phyloP scores from a whole-genome alignment of 2,329 filamentous ascomycete species.

The Fusarium sp. region DNA sequence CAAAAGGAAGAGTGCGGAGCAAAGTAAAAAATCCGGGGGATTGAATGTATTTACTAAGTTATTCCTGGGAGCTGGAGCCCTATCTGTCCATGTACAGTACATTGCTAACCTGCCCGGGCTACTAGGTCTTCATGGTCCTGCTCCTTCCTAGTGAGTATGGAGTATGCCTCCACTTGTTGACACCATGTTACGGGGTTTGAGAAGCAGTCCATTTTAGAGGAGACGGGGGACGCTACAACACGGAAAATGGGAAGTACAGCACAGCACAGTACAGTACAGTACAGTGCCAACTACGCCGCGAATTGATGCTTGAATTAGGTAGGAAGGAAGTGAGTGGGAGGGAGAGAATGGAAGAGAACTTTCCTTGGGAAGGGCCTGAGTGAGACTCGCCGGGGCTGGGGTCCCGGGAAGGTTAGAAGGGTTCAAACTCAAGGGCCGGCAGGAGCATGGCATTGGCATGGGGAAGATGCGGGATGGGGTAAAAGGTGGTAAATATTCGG shows the following conservation, averaged over 20 bases:
- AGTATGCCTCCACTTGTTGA: conserved; percentile 38
- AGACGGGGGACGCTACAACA: background rate
- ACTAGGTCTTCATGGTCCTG: background rate
- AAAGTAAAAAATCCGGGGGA: conserved; percentile 27
- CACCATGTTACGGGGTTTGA: conserved; percentile 37
- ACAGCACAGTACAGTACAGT: background rate
- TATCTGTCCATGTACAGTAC: conserved; percentile 12
- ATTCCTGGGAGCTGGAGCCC: conserved; percentile 27
- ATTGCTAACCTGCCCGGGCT: conserved; percentile 14
- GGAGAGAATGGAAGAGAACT: background rate
- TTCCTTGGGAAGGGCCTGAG: background rate
- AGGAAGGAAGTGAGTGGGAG: conserved; percentile 16
- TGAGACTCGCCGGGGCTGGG: conserved; percentile 39
- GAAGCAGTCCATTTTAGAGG: conserved; percentile 23
- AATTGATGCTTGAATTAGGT: conserved; percentile 29
- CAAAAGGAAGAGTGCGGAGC: conserved; percentile 16
- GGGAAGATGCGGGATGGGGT: conserved; percentile 38
- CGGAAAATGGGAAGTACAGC: background rate
- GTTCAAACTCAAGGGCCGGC: conserved; percentile 16
- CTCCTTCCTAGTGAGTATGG: conserved; percentile 27
- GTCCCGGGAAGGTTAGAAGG: conserved; percentile 36
- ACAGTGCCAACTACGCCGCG: conserved; percentile 32
- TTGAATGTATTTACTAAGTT: conserved; percentile 30
- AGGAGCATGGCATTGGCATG: conserved; percentile 9
- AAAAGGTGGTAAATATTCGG: conserved; percentile 40